phyloP scores from a whole-genome alignment of 768 basidiomycete species.

The Austroboletus eburneus region DNA sequence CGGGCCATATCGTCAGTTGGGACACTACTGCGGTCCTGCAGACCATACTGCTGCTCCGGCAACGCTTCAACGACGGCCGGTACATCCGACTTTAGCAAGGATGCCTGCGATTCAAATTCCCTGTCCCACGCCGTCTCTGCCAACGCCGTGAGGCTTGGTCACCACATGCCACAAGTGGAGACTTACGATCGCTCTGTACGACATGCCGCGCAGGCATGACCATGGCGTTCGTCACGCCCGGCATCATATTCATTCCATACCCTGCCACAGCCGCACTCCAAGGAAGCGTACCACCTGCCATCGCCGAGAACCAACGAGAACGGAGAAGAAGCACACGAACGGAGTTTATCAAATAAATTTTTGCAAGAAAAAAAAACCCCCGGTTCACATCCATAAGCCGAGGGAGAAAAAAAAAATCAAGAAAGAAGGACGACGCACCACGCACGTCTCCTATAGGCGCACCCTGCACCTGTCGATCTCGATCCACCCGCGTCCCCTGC shows the following conservation, averaged over 20 bases:
- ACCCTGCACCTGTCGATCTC: conserved; percentile 2
- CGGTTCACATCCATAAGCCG: neutral
- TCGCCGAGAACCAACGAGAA: neutral
- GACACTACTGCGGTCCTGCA: too few relatives aligned
- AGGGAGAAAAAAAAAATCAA: neutral
- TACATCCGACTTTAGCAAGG: conserved; percentile 28
- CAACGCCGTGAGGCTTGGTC: neutral
- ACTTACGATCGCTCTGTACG: conserved; percentile 44
- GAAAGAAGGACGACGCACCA: conserved; percentile 12
- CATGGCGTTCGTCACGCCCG: conserved; percentile 24
- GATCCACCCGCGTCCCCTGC: conserved; percentile 3
- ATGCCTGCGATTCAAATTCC: conserved; percentile 59
- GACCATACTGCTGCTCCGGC: too few relatives aligned
- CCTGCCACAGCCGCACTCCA: conserved; percentile 39
- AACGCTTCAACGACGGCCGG: conserved; percentile 3
- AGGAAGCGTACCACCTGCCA: conserved; percentile 33
- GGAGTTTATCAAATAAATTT: too few relatives aligned
- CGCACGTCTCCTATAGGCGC: conserved; percentile 7
- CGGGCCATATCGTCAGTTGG: conserved; percentile 66
- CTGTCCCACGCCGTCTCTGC: conserved; percentile 50
- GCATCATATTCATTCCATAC: conserved; percentile 39
- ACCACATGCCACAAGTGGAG: neutral
- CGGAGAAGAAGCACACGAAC: neutral
- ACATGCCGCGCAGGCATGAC: conserved; percentile 15
- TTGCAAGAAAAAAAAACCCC: neutral